A percentile compares a stretch with the other conserved stretches of the same genome.
These are phyloP conservation scores for Trichomonas tenax DNA, from an alignment of 208 protist species.

Conservation along the genomic window DNA sequence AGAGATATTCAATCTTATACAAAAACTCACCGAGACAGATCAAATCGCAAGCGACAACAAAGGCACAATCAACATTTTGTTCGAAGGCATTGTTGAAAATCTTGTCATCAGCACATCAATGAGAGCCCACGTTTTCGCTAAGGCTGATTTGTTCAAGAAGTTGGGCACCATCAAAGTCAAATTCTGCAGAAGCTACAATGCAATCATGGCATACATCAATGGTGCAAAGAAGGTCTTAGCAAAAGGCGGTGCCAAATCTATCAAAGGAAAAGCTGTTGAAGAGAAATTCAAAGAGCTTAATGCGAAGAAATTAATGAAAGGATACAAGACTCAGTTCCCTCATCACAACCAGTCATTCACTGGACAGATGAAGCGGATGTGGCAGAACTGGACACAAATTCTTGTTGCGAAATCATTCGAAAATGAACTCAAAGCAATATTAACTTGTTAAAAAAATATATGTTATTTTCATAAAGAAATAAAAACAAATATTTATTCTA, in stretches of 20 bases:
- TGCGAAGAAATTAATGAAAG: not conserved
- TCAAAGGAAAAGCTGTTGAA: not conserved
- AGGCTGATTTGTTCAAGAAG: not conserved
- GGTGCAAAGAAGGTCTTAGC: not conserved
- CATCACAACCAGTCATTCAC: not conserved
- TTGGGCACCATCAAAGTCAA: not conserved
- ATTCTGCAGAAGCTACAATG: not conserved
- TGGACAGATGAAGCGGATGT: not conserved
- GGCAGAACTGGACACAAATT: not conserved
- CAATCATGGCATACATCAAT: not conserved
- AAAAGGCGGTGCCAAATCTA: not conserved
- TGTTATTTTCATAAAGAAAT: too few species aligned
- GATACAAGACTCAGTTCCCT: not conserved
- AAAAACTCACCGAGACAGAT: not conserved
- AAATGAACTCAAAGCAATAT: not conserved
- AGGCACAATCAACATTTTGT: not conserved
- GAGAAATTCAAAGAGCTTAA: not conserved
- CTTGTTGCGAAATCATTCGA: not conserved
- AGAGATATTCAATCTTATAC: not conserved
- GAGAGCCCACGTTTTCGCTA: not conserved
- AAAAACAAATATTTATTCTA: not conserved
- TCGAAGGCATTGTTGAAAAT: not conserved
- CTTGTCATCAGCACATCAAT: not conserved
- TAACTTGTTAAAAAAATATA: not conserved
- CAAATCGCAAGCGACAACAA: not conserved